These are phyloP conservation scores for Rhodofomes roseus DNA, from an alignment of 1,284 basidiomycete genomes.

Conservation along the genomic window DNA sequence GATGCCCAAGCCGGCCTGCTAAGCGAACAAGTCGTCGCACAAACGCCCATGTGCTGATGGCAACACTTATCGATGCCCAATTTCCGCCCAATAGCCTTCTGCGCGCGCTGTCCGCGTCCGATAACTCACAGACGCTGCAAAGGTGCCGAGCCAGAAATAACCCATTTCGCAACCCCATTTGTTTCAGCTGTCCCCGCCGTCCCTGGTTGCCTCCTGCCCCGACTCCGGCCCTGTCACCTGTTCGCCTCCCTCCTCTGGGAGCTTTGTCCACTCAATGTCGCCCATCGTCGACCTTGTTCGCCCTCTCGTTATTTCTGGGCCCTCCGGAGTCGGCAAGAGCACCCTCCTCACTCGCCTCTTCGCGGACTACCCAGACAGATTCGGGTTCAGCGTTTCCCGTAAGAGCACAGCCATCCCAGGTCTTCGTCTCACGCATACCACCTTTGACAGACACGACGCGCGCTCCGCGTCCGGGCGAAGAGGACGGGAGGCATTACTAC, in stretches of 20 bases:
- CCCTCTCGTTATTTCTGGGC: conserved; percentile 78
- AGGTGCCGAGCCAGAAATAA: not conserved
- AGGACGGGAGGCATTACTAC: conserved; percentile 78
- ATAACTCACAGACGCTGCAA: not conserved
- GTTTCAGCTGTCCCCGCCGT: not conserved
- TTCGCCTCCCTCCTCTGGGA: conserved; percentile 10
- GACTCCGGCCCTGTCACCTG: conserved; percentile 5
- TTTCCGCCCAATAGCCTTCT: not conserved
- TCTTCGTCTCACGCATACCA: conserved; percentile 6
- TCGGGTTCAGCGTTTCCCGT: conserved; percentile 96
- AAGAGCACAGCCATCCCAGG: conserved; percentile 28
- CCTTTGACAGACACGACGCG: conserved; percentile 83
- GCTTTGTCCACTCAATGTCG: conserved; percentile 18
- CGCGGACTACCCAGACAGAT: conserved; percentile 77
- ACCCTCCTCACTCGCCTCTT: conserved; percentile 89
- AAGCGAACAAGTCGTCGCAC: not conserved
- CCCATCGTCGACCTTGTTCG: conserved; percentile 34
- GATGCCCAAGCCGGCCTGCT: not conserved
- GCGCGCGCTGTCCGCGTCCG: not conserved
- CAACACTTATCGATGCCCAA: not conserved
- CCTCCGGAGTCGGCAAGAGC: conserved; percentile 93
- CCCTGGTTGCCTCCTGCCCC: not conserved
- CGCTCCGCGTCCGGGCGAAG: conserved; percentile 79
- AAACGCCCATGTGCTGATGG: not conserved
- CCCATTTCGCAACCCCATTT: not conserved